phyloP scores from a whole-genome alignment of 805 yeast species.

The Wickerhamiella australiensis region DNA sequence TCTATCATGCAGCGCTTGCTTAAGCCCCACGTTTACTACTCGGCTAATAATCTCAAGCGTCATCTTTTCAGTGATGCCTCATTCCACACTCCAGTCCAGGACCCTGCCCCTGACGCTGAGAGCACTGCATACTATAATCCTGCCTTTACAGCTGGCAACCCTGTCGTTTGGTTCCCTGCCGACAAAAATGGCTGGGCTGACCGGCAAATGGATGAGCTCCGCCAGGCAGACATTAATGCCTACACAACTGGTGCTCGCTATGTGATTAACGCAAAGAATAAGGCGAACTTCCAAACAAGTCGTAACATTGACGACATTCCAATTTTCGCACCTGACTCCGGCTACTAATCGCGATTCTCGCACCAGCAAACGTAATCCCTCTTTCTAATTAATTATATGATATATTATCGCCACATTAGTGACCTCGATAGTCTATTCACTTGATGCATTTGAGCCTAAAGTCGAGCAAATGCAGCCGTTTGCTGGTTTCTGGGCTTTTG shows the following conservation, averaged over 20 bases:
- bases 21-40: slow-evolving; percentile 42
- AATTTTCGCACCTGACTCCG: slow-evolving; percentile 14
- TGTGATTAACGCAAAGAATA: slow-evolving; percentile 26
- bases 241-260: slow-evolving; percentile 58
- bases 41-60: slow-evolving; percentile 25
- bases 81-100: slow-evolving; percentile 25
- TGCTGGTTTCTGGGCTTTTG: too few species aligned
- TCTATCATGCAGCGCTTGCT: slow-evolving; percentile 38
- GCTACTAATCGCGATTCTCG: not conserved
- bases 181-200: slow-evolving; percentile 78
- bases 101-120: slow-evolving; percentile 33
- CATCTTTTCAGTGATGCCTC: slow-evolving; percentile 23
- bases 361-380: slow-evolving; percentile 1
- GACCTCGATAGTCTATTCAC: not conserved
- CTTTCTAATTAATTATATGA: not conserved
- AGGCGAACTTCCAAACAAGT: slow-evolving; percentile 16
- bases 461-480: too few species aligned
- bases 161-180: slow-evolving; percentile 82
- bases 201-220: slow-evolving; percentile 43
- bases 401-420: not conserved
- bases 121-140: slow-evolving; percentile 69
- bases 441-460: not conserved
- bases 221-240: slow-evolving; percentile 42
- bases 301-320: slow-evolving; percentile 18
- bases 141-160: slow-evolving; percentile 53